Evolutionary conservation across 1,284 basidiomycete species (phyloP), one percentile per base, ranked within the genome.

Genomic region (Fomitopsis palustris): DNA sequence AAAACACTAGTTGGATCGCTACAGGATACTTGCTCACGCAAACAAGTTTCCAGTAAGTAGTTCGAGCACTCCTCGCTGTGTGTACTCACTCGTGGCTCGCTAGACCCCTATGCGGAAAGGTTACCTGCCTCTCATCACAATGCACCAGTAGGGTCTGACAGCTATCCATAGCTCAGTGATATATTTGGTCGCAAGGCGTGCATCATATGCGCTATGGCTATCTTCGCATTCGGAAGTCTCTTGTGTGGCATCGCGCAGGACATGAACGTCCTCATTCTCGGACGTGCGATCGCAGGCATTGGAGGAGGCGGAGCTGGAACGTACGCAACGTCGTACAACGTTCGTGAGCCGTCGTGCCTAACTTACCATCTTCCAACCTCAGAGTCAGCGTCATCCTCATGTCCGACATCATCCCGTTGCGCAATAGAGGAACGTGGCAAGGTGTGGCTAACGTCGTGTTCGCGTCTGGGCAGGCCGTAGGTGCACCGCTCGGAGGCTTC

Each of bases 1-100:
- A 86, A 62, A 85, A 80, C 61, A 85, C 83, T 0, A 85, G 84
- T 64, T 87, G 85, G 85, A 82, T 87, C 33, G 82, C 84, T 2
- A 87, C 85, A 0, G 79, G 81, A 0, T 87, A 87, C 64, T 78
- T 87, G 75, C 69, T 87, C 43, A 85, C 84, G 0, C 68, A 82
- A 43, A 83, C 84, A 0, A 82, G 79, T 60, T 84, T 86, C 63
- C 85, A 86, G 85, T 85, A 57, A 56, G 84, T 75, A 16, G 14
- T 12, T 37, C 42, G 31, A 21, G 23, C 27, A 43, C 21, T 53
- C 19, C 4, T 17, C 10, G 6, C 37, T 55, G 9, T 42, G n/a
- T 19, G 6, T 19, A 29, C 17, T 10, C 10, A 27, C 23, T 21
- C 12, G 8, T 61, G 43, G 56, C 49, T 31, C 1, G 53, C 2